phyloP scores from a whole-genome alignment of 2,329 filamentous ascomycete species.

The Colletotrichum lentis region DNA sequence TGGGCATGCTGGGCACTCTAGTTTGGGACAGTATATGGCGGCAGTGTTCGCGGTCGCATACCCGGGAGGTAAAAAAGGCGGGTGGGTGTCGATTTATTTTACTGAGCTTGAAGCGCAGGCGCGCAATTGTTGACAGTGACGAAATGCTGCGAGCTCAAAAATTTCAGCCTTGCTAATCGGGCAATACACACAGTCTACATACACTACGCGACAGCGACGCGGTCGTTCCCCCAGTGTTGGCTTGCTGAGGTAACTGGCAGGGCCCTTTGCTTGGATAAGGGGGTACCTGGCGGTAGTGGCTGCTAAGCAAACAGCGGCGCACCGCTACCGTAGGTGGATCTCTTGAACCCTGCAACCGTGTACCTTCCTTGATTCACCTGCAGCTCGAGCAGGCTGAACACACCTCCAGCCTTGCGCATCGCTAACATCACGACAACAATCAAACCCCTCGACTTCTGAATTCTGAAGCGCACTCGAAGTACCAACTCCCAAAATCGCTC shows the following conservation, averaged over 20 bases:
- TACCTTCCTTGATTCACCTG: background rate
- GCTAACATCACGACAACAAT: background rate
- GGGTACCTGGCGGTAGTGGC: background rate
- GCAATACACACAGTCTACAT: constrained; percentile 8
- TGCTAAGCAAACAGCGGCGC: background rate
- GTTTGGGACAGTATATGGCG: background rate
- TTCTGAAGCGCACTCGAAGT: background rate
- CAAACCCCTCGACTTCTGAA: background rate
- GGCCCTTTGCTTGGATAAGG: background rate
- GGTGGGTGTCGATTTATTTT: constrained; percentile 4
- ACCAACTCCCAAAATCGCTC: background rate
- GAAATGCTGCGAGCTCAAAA: constrained; percentile 39
- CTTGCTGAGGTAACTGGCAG: constrained; percentile 2
- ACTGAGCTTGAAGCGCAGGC: constrained; percentile 45
- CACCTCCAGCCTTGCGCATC: constrained; percentile 9
- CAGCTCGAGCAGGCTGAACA: constrained; percentile 16
- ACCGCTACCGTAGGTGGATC: too few relatives aligned
- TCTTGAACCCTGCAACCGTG: too few relatives aligned
- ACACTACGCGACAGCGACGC: constrained; percentile 27
- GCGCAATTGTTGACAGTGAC: constrained; percentile 27
- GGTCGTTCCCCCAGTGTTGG: constrained; percentile 1
- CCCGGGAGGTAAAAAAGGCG: background rate
- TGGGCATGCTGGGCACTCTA: constrained; percentile 57
- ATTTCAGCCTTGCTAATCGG: constrained; percentile 48
- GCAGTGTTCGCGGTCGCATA: constrained; percentile 24